phyloP scores from a whole-genome alignment of 2,329 filamentous ascomycete genomes.

The Cytospora piceicola region DNA sequence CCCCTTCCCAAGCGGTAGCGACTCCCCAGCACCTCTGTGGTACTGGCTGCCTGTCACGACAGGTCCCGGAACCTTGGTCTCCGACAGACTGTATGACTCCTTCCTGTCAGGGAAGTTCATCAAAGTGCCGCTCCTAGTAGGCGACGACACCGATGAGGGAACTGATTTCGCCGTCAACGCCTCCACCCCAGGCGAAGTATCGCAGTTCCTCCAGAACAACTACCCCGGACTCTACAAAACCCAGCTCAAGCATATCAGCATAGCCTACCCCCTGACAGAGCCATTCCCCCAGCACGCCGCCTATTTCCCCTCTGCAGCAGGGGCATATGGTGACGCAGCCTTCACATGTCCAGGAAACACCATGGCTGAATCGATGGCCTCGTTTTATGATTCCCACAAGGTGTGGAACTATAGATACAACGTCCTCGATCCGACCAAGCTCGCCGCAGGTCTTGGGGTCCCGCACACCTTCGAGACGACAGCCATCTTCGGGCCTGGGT shows the following conservation, averaged over 20 bases:
- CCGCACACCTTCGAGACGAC: slow-evolving; percentile 52
- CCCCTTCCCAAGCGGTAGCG: slow-evolving; percentile 44
- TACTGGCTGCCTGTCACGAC: slow-evolving; percentile 57
- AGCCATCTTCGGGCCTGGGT: slow-evolving; percentile 53
- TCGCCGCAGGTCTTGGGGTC: slow-evolving; percentile 48
- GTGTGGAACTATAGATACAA: slow-evolving; percentile 56
- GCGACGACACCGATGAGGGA: slow-evolving; percentile 52
- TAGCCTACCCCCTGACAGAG: slow-evolving; percentile 44
- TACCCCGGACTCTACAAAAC: slow-evolving; percentile 47
- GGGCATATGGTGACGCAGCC: slow-evolving; percentile 50
- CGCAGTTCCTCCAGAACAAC: slow-evolving; percentile 50
- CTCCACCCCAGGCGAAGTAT: slow-evolving; percentile 39
- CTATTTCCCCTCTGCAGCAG: slow-evolving; percentile 49
- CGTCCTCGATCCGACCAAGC: slow-evolving; percentile 45
- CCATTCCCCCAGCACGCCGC: slow-evolving; percentile 44
- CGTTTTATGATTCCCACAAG: slow-evolving; percentile 41
- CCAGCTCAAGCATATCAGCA: slow-evolving; percentile 42
- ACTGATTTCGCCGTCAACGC: slow-evolving; percentile 49
- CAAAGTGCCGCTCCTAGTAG: slow-evolving; percentile 57
- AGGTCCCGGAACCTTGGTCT: slow-evolving; percentile 46
- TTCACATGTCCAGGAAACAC: slow-evolving; percentile 50
- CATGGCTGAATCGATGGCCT: slow-evolving; percentile 56
- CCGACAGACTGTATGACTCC: slow-evolving; percentile 46
- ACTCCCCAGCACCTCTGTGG: slow-evolving; percentile 43
- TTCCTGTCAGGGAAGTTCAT: slow-evolving; percentile 54